Evolutionary conservation across 148 eudicot genomes (phyloP).

Genomic region (Rhododendron henanense): DNA sequence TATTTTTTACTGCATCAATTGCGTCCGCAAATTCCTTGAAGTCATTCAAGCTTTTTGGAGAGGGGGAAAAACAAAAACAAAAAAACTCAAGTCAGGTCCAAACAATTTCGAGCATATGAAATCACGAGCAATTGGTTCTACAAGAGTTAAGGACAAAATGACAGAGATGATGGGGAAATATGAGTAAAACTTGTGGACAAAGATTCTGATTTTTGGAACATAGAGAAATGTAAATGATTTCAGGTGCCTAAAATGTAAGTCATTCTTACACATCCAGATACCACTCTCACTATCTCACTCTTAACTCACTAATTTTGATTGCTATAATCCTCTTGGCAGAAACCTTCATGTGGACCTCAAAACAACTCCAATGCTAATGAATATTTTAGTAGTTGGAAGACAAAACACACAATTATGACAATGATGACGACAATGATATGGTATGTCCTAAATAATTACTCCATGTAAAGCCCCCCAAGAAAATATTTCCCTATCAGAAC

Average conservation of each 20-base stretch:
- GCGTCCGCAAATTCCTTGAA: conserved; percentile 86
- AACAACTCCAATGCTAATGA: neutral
- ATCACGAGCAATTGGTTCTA: neutral
- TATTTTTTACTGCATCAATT: conserved; percentile 70
- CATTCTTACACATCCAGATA: neutral
- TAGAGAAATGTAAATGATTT: neutral
- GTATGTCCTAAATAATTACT: neutral
- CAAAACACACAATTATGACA: neutral
- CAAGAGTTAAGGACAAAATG: neutral
- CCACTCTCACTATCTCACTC: neutral
- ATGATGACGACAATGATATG: neutral
- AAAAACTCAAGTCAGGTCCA: neutral
- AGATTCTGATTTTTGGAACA: neutral
- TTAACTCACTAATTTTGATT: neutral
- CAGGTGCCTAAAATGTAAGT: neutral
- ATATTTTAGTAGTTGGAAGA: neutral
- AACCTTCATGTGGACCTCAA: neutral
- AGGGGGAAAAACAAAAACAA: too few relatives aligned
- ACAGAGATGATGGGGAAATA: neutral
- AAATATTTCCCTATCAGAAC: neutral
- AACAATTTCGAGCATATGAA: neutral
- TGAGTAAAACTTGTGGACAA: neutral
- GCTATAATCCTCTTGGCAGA: neutral
- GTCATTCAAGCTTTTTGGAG: conserved; percentile 50
- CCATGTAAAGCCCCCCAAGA: neutral